phyloP scores from a whole-genome alignment of 768 basidiomycete species.

The Mycena filopes region DNA sequence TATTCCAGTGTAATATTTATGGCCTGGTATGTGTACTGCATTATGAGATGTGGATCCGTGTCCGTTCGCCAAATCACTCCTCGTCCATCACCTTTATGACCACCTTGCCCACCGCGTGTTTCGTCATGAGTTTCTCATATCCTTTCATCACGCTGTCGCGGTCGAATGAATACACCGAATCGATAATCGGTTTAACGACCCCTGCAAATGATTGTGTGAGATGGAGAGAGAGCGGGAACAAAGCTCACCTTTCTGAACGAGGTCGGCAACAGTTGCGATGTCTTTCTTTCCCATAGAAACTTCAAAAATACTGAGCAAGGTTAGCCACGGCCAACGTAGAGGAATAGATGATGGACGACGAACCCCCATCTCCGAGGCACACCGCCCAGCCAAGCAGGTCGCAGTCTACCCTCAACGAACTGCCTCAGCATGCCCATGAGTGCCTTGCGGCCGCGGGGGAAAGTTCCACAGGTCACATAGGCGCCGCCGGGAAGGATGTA shows the following conservation, averaged over 20 bases:
- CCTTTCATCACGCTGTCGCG: background rate
- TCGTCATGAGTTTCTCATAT: too few relatives aligned
- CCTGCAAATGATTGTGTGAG: constrained; percentile 36
- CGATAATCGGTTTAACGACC: constrained; percentile 56
- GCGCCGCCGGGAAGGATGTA: constrained; percentile 65
- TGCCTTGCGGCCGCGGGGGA: constrained; percentile 47
- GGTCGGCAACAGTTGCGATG: constrained; percentile 1
- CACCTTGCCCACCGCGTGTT: too few relatives aligned
- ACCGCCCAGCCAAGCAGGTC: constrained; percentile 66
- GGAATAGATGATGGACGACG: constrained; percentile 29
- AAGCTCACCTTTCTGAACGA: constrained; percentile 9
- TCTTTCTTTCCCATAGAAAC: background rate
- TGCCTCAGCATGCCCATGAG: constrained; percentile 45
- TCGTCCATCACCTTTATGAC: too few relatives aligned
- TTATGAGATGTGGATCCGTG: too few relatives aligned
- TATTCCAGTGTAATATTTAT: too few relatives aligned
- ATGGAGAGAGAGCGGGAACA: too few relatives aligned
- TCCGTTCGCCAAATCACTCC: too few relatives aligned
- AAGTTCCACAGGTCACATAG: constrained; percentile 65
- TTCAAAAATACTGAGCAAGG: background rate
- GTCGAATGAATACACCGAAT: constrained; percentile 49
- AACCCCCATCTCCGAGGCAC: constrained; percentile 58
- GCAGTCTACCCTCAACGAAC: constrained; percentile 43
- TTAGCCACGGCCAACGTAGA: background rate
- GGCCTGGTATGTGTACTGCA: too few relatives aligned